A percentile compares a stretch with the other conserved stretches of the same genome.
phyloP scores from a whole-genome alignment of 371 early-diverging fungal genomes.

The Mortierella sp. region DNA sequence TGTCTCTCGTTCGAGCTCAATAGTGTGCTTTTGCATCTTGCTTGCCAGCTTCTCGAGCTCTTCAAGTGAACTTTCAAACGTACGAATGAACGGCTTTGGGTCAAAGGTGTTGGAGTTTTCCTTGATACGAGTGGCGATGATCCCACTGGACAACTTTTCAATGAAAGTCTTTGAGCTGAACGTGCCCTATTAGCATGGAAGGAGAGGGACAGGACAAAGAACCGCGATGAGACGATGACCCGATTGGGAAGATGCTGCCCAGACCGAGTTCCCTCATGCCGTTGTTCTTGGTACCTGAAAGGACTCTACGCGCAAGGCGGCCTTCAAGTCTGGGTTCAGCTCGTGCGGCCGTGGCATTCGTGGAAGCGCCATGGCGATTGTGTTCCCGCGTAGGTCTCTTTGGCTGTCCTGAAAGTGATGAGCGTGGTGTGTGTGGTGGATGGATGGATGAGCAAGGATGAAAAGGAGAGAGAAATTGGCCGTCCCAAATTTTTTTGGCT shows the following conservation, averaged over 20 bases:
- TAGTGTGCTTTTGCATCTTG: conserved; percentile 83
- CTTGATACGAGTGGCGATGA: conserved; percentile 50
- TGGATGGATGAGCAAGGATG: too few species aligned
- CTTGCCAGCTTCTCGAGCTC: conserved; percentile 79
- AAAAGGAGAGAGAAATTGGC: too few species aligned
- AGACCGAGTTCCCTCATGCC: too few species aligned
- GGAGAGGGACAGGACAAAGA: neutral
- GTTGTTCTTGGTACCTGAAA: too few species aligned
- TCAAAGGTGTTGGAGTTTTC: conserved; percentile 62
- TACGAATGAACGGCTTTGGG: conserved; percentile 89
- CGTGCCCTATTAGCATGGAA: conserved; percentile 21
- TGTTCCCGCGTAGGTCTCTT: neutral
- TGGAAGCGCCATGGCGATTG: conserved; percentile 32
- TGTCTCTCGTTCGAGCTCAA: conserved; percentile 83
- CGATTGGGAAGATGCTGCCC: too few species aligned
- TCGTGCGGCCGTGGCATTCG: conserved; percentile 44
- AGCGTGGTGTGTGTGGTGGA: too few species aligned
- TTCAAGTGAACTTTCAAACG: conserved; percentile 87
- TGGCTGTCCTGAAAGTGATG: too few species aligned
- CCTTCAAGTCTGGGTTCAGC: conserved; percentile 51
- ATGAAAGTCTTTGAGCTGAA: conserved; percentile 50
- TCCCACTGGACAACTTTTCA: conserved; percentile 46
- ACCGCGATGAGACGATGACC: neutral
- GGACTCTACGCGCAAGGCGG: conserved; percentile 46
- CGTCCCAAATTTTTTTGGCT: too few species aligned